phyloP scores from a whole-genome alignment of 1,284 basidiomycete genomes.

The Boletus sp. region DNA sequence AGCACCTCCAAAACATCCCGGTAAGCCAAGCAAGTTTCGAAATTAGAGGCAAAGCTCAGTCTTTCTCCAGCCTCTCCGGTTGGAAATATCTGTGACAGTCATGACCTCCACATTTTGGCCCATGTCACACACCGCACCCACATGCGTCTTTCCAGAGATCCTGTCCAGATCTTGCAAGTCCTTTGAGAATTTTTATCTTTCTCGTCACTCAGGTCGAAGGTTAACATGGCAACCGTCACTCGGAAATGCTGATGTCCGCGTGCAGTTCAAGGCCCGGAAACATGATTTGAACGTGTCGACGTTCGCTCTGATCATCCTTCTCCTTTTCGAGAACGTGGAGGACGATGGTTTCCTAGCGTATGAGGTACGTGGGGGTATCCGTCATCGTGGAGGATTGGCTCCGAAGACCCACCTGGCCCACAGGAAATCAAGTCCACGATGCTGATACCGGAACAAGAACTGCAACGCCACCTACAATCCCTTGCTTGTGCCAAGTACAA shows the following conservation, averaged over 20 bases:
- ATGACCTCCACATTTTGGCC: constrained; percentile 97
- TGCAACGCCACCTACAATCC: constrained; percentile 91
- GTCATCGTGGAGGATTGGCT: not conserved
- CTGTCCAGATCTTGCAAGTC: constrained; percentile 65
- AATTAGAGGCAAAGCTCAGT: constrained; percentile 10
- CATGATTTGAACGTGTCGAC: constrained; percentile 96
- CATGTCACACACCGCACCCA: constrained; percentile 57
- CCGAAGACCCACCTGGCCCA: not conserved
- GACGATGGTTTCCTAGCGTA: constrained; percentile 74
- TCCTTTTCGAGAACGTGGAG: constrained; percentile 77
- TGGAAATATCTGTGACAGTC: constrained; percentile 83
- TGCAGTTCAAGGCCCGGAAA: constrained; percentile 73
- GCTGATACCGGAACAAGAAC: constrained; percentile 70
- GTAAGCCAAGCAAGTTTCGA: constrained; percentile 36
- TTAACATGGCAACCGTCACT: constrained; percentile 93
- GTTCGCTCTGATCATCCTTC: constrained; percentile 82
- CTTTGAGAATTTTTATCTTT: constrained; percentile 90
- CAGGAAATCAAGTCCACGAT: constrained; percentile 74
- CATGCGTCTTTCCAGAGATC: constrained; percentile 65
- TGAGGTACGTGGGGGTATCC: constrained; percentile 45
- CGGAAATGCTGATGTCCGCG: constrained; percentile 88
- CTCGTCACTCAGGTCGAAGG: constrained; percentile 84
- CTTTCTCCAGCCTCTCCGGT: constrained; percentile 53
- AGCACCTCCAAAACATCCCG: constrained; percentile 51
- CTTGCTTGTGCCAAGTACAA: constrained; percentile 97